Evolutionary conservation across 306 rosid species (phyloP), one percentile per base, ranked within the genome.

Genomic region (Benincasa hispida): DNA sequence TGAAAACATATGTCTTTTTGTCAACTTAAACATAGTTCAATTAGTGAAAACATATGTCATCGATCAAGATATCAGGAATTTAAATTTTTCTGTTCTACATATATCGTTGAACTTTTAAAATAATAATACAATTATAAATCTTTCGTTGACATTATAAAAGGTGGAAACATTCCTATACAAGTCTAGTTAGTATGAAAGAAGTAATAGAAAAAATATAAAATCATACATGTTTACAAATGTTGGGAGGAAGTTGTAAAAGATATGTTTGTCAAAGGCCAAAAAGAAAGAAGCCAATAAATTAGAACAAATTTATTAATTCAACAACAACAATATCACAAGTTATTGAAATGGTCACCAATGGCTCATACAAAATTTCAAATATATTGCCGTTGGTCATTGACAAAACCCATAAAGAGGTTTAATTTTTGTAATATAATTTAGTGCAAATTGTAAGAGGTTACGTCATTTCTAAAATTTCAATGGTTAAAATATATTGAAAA

Each of bases 331-430:
- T 13, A 54, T 56, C 22, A 69, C 24, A 25, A 70, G 75, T 17
- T 22, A 47, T 70, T 24, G 75, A 70, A 70, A 70, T 4, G 24
- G 75, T 70, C 75, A 70, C 58, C 11, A 70, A 70, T 48, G 48
- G 55, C 56, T 11, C 75, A 12, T 25, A 47, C 39, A 48, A 48
- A 45, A 27, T 25, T 72, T 72, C 76, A 48, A 72, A 72, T 48
- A 48, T 72, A 1, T 72, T 72, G 48, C 76, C 76, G 42, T 48
- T 48, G 18, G 8, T 9, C 21, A 48, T 72, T 48, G 76, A 72
- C 76, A 48, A 69, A 42, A 24, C 21, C 75, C 45, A 62, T 24
- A 11, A 68, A 68, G 0, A 13, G 28, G 28, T 22, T 67, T 30
- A 42, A 68, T 5, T 0, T 11, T 5, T 35, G 41, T 41, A 11